Evolutionary conservation across 1,284 basidiomycete species (phyloP).

Genomic region (Pseudozyma pruni): DNA sequence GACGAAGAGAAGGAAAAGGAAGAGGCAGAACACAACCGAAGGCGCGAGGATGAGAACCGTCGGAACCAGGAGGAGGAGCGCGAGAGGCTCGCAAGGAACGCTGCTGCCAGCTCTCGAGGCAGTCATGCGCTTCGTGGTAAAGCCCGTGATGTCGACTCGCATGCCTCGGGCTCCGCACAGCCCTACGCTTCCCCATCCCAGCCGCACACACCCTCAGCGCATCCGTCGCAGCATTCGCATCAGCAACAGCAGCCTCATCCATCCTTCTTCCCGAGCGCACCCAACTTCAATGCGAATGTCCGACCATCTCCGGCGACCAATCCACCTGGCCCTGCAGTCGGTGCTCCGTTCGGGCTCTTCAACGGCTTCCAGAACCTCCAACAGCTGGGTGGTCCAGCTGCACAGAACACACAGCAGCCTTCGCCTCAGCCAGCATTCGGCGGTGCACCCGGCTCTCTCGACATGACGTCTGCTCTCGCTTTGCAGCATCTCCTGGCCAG

Average conservation of each 20-base stretch:
- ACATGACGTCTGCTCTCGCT: slow-evolving; percentile 65
- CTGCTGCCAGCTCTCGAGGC: slow-evolving; percentile 46
- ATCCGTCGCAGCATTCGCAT: slow-evolving; percentile 24
- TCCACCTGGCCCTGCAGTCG: slow-evolving; percentile 21
- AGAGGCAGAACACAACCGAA: slow-evolving; percentile 54
- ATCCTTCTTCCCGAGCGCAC: slow-evolving; percentile 33
- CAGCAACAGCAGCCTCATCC: slow-evolving; percentile 23
- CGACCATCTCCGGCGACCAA: slow-evolving; percentile 34
- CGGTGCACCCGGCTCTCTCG: slow-evolving; percentile 38
- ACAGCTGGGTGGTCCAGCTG: slow-evolving; percentile 17
- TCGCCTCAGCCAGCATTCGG: slow-evolving; percentile 19
- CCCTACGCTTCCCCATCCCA: slow-evolving; percentile 32
- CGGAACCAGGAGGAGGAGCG: slow-evolving; percentile 55
- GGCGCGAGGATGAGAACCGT: slow-evolving; percentile 51
- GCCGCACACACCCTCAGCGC: slow-evolving; percentile 15
- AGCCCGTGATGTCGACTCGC: slow-evolving; percentile 35
- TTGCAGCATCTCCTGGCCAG: slow-evolving; percentile 62
- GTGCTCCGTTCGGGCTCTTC: slow-evolving; percentile 31
- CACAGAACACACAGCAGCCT: slow-evolving; percentile 20
- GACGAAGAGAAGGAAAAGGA: slow-evolving; percentile 67
- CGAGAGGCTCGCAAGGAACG: slow-evolving; percentile 44
- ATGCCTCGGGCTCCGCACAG: slow-evolving; percentile 16
- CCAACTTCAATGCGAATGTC: slow-evolving; percentile 23
- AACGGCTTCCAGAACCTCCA: slow-evolving; percentile 28
- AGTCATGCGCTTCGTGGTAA: slow-evolving; percentile 46